Base-by-base conservation (phyloP, 208 protist species). In the Vickermania ingenoplastis region DNA sequence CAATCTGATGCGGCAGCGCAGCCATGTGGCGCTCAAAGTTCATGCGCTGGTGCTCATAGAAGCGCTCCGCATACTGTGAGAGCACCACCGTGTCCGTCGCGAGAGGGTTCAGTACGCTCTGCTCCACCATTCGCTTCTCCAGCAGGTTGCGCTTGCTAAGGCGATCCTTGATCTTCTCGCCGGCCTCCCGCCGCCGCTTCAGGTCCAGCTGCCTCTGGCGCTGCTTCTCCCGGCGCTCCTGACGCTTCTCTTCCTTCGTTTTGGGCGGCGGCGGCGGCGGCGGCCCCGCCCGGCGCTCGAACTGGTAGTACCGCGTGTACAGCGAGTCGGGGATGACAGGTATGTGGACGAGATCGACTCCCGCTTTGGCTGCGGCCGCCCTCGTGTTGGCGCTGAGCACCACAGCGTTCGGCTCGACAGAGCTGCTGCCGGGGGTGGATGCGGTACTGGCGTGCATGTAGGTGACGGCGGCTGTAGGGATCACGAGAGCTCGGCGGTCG, bases 1-100 rank as follows among this genome's bases (percentile, higher is more conserved):
- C 63, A 45, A 87, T 85, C 54, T 93, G 86, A 31, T 77, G 50
- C 7, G 82, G 83, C 52, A 93, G 66, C 0, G 86, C 86, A 26
- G 67, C 77, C 29, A 91, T 75, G 68, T 93, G 86, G 2, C 80
- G 80, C 22, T 88, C 76, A 68, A 91, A 76, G 58, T 93, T 93
- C n/a, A 67, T 75, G 0, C 67, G 68, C 63, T 91, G 80, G 60
- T 93, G 86, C 28, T 86, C 76, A 21, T 83, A 41, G 63, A 83
- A 71, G 31, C 86, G 86, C 65, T 89, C 73, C 65, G 86, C 68
- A 63, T 91, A 91, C 60, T 88, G 81, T 23, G 75, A 64, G 28
- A 81, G 70, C 14, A 93, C 73, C 51, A 60, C 67, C 24, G 71
- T 83, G 24, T 93, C 81, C 2, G 78, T 70, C 13, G 73, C 73